Conservation (phyloP, 148 eudicot genomes). For the Oxyria digyna region DNA sequence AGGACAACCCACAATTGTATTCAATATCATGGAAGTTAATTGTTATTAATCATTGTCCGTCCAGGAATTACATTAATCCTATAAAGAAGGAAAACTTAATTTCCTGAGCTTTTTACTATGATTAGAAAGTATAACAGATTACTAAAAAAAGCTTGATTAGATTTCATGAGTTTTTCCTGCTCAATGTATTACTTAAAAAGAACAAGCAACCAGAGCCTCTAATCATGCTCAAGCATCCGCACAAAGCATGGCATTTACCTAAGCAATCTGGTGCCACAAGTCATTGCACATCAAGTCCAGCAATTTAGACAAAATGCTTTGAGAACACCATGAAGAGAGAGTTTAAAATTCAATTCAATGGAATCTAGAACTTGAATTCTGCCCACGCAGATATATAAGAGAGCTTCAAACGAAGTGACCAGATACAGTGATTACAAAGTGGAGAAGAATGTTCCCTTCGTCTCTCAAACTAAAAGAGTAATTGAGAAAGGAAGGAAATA, state of each 20-base stretch:
- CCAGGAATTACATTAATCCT: not conserved
- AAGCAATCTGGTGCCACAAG: not conserved
- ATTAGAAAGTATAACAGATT: not conserved
- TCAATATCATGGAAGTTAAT: not conserved
- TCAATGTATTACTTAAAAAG: not conserved
- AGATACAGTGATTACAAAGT: slow-evolving; percentile 6
- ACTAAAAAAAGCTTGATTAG: too few relatives aligned
- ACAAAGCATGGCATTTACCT: not conserved
- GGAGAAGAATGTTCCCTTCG: not conserved
- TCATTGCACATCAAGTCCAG: not conserved
- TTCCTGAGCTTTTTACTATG: not conserved
- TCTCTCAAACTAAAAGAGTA: not conserved
- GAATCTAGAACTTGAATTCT: not conserved
- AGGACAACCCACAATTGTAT: not conserved
- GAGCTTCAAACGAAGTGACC: not conserved
- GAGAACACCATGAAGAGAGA: not conserved
- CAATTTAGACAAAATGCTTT: not conserved
- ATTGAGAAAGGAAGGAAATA: not conserved
- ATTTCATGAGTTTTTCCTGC: not conserved
- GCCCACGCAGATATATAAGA: not conserved
- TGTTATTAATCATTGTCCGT: not conserved
- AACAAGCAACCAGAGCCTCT: not conserved
- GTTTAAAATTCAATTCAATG: not conserved
- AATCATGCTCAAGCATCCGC: not conserved
- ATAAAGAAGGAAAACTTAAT: not conserved